Conservation (phyloP, 805 yeast species). For the Yamadazyma paraphyllophila region DNA sequence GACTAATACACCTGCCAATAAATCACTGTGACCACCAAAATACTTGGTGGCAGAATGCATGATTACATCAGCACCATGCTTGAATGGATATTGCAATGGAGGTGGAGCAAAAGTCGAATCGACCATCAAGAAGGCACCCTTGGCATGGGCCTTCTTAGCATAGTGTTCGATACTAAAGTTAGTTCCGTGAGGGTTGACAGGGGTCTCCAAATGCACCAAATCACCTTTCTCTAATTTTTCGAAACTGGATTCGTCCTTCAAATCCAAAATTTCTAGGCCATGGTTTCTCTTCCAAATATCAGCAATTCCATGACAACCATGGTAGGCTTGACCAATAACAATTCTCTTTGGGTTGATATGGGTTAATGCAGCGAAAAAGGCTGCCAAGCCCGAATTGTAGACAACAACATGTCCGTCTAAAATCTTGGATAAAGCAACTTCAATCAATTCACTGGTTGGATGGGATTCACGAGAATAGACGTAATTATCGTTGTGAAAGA, state of each 20-base stretch:
- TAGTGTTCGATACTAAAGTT: constrained; percentile 60
- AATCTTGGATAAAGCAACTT: constrained; percentile 58
- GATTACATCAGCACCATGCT: constrained; percentile 79
- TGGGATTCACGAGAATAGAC: constrained; percentile 71
- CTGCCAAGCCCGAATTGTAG: constrained; percentile 78
- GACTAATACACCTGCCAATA: constrained; percentile 76
- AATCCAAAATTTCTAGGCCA: constrained; percentile 45
- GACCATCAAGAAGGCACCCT: constrained; percentile 69
- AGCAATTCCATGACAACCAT: constrained; percentile 76
- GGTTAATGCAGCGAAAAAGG: constrained; percentile 73
- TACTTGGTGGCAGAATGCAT: constrained; percentile 92
- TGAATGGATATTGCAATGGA: constrained; percentile 78
- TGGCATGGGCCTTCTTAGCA: constrained; percentile 69
- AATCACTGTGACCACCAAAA: constrained; percentile 94
- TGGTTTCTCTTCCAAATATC: constrained; percentile 59
- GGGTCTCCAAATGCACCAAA: constrained; percentile 80
- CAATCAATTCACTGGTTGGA: constrained; percentile 69
- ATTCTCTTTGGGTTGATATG: constrained; percentile 70
- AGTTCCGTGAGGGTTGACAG: constrained; percentile 80
- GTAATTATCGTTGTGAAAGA: constrained; percentile 9
- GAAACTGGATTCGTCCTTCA: constrained; percentile 32
- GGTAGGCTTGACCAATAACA: constrained; percentile 79
- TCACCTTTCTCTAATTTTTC: constrained; percentile 63
- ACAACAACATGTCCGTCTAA: constrained; percentile 64
- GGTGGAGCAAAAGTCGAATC: constrained; percentile 96